Base-by-base conservation (phyloP, 768 basidiomycete genomes). In the Gymnopilus junonius region DNA sequence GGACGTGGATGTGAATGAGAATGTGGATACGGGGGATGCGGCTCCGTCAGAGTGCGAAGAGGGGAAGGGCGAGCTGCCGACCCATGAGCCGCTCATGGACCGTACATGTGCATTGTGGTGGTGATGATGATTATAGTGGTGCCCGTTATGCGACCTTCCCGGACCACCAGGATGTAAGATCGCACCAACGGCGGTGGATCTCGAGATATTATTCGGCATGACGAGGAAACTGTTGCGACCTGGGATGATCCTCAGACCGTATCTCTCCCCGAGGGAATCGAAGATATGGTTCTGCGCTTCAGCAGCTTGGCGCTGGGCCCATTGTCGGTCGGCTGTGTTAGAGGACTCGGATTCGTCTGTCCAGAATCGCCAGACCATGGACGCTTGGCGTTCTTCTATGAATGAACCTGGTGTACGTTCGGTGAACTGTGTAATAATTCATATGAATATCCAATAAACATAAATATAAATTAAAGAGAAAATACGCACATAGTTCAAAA, bases 211-310 rank as follows among this genome's bases (percentile, higher is more conserved):
- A 77, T 89, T 92, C 2, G 93, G 92, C 4, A 94, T 80, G 29
- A 94, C 87, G 57, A 94, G 86, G 85, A 94, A 94, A 54, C 85
- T 85, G 74, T 88, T 92, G 58, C 84, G 78, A 2, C 91, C 92
- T 0, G 93, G 93, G 55, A 94, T 91, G 70, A 94, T 94, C 23
- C 93, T 88, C 8, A 95, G 77, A 1, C 91, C 90, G 70, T 91
- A 94, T 0, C 90, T 87, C 71, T 94, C 92, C 42, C 92, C 92
- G 34, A 93, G 86, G 67, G 89, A 91, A 73, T 94, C 93, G 70
- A 93, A 94, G 65, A 94, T 92, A 69, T 95, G 94, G 75, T 95
- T 95, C 75, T 95, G 94, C 21, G 94, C 94, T 72, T 94, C 93
- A 0, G 92, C 92, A 1, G 94, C 94, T 71, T 95, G 93, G 21